These are phyloP conservation scores for Coemansia sp. DNA, from an alignment of 192 early-diverging fungal species.

Conservation along the genomic window DNA sequence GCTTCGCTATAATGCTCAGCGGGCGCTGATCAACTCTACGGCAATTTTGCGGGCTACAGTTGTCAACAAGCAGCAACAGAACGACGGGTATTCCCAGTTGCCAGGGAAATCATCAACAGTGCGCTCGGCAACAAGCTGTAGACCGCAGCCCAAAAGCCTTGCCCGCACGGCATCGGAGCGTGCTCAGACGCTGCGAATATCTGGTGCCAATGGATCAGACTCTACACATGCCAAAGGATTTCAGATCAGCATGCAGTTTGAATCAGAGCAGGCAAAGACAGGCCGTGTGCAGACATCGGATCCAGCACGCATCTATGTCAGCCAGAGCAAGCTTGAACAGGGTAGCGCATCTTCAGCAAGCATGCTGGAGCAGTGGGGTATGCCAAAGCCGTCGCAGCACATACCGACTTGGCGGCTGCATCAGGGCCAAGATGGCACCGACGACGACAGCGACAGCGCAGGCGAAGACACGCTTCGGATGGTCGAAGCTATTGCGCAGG, in stretches of 20 bases:
- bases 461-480: constrained; percentile 3
- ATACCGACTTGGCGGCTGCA: neutral
- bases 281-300: neutral
- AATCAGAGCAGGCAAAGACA: neutral
- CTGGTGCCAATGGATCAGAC: neutral
- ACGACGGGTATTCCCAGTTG: neutral
- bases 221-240: constrained; percentile 7
- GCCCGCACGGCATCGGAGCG: constrained; percentile 11
- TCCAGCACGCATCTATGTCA: neutral
- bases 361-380: constrained; percentile 48
- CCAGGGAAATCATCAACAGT: constrained; percentile 5
- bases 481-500: constrained; percentile 10
- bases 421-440: constrained; percentile 1
- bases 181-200: constrained; percentile 7
- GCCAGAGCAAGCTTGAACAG: constrained; percentile 22
- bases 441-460: constrained; percentile 6
- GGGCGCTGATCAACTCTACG: constrained; percentile 39
- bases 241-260: constrained; percentile 38
- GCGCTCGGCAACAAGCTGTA: neutral
- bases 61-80: neutral
- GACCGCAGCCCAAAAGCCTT: constrained; percentile 5
- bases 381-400: constrained; percentile 13
- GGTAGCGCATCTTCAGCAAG: constrained; percentile 26
- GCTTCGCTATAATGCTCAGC: constrained; percentile 44
- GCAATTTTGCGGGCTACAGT: constrained; percentile 23